Conservation (phyloP, 2,329 filamentous ascomycete genomes). For the Tolypocladium album region DNA sequence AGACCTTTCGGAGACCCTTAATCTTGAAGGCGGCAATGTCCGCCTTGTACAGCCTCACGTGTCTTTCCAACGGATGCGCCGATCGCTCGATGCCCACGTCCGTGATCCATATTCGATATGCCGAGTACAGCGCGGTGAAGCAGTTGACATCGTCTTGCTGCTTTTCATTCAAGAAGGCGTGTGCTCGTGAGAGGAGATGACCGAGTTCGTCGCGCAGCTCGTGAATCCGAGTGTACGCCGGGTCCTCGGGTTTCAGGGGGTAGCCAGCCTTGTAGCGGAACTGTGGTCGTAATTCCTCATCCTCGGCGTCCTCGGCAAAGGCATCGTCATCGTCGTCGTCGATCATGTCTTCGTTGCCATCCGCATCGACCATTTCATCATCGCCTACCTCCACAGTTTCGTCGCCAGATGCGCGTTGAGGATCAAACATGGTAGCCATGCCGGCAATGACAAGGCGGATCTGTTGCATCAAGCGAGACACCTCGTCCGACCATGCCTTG, state of each 20-base stretch:
- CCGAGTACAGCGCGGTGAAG: slow-evolving; percentile 85
- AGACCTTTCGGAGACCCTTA: slow-evolving; percentile 81
- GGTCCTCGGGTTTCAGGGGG: slow-evolving; percentile 43
- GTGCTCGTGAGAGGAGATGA: slow-evolving; percentile 69
- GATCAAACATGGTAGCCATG: slow-evolving; percentile 81
- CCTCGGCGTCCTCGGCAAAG: slow-evolving; percentile 56
- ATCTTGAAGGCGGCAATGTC: slow-evolving; percentile 92
- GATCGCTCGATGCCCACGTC: slow-evolving; percentile 95
- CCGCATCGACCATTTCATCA: slow-evolving; percentile 43
- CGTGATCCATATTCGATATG: slow-evolving; percentile 93
- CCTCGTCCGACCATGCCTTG: slow-evolving; percentile 98
- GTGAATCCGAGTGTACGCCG: slow-evolving; percentile 68
- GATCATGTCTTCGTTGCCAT: slow-evolving; percentile 38
- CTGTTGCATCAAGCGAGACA: slow-evolving; percentile 80
- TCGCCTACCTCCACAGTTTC: slow-evolving; percentile 31
- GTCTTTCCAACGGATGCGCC: slow-evolving; percentile 82
- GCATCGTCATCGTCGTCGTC: slow-evolving; percentile 41
- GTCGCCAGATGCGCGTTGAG: slow-evolving; percentile 53
- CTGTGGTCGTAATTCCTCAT: slow-evolving; percentile 73
- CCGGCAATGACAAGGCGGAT: slow-evolving; percentile 84
- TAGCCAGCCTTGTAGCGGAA: slow-evolving; percentile 89
- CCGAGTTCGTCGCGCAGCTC: slow-evolving; percentile 71
- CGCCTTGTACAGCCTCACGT: slow-evolving; percentile 72
- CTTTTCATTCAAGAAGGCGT: slow-evolving; percentile 69
- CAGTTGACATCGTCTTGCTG: slow-evolving; percentile 94